A percentile compares a stretch with the other conserved stretches of the same genome.
Conservation (phyloP, 306 rosid genomes). For the Quercus alba region DNA sequence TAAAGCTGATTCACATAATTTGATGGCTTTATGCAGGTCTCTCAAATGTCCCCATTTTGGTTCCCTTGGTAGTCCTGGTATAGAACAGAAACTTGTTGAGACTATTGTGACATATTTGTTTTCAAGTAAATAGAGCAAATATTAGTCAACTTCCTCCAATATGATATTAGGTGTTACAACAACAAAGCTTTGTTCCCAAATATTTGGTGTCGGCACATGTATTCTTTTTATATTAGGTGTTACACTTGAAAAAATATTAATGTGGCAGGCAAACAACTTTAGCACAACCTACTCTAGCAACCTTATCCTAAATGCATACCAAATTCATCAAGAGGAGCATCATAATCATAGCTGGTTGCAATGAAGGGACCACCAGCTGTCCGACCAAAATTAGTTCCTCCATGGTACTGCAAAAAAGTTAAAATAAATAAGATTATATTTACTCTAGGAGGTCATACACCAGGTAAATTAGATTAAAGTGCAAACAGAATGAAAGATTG, state of each 20-base stretch:
- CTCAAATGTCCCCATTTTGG: slow-evolving; percentile 97
- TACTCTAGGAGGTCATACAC: not conserved
- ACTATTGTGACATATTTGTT: not conserved
- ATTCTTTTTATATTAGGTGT: not conserved
- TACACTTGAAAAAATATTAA: not conserved
- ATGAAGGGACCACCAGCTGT: slow-evolving; percentile 89
- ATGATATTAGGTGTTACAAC: not conserved
- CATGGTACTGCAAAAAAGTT: slow-evolving; percentile 64
- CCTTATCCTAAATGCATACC: slow-evolving; percentile 44
- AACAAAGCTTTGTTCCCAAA: no score
- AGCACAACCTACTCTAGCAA: not conserved
- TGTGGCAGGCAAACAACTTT: not conserved
- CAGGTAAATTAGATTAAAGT: not conserved
- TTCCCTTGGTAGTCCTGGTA: slow-evolving; percentile 64
- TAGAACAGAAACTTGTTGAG: slow-evolving; percentile 14
- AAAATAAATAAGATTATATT: not conserved
- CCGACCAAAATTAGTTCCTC: slow-evolving; percentile 97
- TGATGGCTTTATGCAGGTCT: slow-evolving; percentile 82
- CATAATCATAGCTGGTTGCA: slow-evolving; percentile 90
- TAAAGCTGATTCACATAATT: slow-evolving; percentile 67
- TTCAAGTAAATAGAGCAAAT: not conserved
- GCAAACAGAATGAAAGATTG: not conserved
- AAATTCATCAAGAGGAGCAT: slow-evolving; percentile 89
- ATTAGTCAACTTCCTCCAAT: not conserved
- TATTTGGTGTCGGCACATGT: no score